A percentile compares a stretch with the other conserved stretches of the same genome.
phyloP scores from a whole-genome alignment of 2,329 filamentous ascomycete genomes.

The Dothideomycetidae sp. region DNA sequence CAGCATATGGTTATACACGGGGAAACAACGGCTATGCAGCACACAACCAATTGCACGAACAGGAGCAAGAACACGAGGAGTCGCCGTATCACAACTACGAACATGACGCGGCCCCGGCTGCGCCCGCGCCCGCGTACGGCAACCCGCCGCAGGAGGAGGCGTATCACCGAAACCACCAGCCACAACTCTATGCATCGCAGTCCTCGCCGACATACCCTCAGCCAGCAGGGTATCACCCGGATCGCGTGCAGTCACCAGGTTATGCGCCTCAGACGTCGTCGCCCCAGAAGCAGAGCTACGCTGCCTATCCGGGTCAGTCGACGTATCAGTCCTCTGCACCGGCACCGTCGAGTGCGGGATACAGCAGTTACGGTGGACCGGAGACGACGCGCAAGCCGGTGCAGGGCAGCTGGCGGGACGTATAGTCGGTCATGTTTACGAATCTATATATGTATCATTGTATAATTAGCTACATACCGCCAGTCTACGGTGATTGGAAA shows the following conservation, averaged over 20 bases:
- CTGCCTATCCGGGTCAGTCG: conserved; percentile 13
- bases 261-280: background rate
- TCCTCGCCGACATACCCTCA: no score
- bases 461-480: no score
- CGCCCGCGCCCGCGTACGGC: no score
- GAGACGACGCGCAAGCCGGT: conserved; percentile 19
- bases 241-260: background rate
- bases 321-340: conserved; percentile 13
- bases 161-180: background rate
- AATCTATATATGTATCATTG: no score
- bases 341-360: conserved; percentile 6
- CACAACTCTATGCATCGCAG: no score
- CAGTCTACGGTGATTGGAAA: no score
- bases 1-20: no score
- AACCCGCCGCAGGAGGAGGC: no score
- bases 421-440: no score
- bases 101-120: background rate
- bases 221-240: background rate
- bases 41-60: no score
- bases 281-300: conserved; percentile 5
- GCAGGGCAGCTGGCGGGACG: conserved; percentile 22
- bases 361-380: background rate
- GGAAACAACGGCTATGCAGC: no score
- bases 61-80: background rate
- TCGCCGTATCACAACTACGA: background rate